Conservation (phyloP, 306 rosid genomes). For the Vigna radiata region DNA sequence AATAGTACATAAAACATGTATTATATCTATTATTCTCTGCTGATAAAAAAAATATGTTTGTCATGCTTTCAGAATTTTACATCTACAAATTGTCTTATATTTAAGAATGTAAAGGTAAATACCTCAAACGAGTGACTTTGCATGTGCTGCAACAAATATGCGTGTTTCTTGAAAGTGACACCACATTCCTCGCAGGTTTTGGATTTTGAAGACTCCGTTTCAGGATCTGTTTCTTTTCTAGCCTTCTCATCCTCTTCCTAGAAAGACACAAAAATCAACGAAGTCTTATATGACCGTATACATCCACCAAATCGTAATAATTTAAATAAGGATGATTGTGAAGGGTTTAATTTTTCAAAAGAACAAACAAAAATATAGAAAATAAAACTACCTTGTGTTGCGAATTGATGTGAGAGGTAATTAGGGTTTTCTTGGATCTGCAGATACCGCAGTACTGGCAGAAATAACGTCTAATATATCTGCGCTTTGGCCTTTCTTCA, state of each 20-base stretch:
- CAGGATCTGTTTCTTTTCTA: constrained; percentile 38
- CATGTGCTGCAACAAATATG: constrained; percentile 82
- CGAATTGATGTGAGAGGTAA: constrained; percentile 60
- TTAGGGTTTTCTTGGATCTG: constrained; percentile 69
- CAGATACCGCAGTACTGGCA: constrained; percentile 73
- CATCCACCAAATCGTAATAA: not conserved
- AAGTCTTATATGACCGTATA: not conserved
- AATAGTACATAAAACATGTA: too few species aligned
- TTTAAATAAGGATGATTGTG: not conserved
- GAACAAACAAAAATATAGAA: too few species aligned
- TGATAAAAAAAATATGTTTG: not conserved
- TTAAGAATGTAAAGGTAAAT: constrained; percentile 18
- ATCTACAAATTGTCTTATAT: not conserved
- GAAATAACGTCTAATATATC: constrained; percentile 66
- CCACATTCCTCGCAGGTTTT: constrained; percentile 77
- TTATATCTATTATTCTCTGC: too few species aligned
- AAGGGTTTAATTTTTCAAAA: not conserved
- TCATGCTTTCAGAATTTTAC: not conserved
- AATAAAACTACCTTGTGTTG: constrained; percentile 65
- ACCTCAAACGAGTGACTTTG: constrained; percentile 87
- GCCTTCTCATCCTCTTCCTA: constrained; percentile 65
- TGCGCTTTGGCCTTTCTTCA: constrained; percentile 51
- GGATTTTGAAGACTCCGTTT: constrained; percentile 36
- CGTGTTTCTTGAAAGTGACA: constrained; percentile 72
- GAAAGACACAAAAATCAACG: constrained; percentile 10